phyloP scores from a whole-genome alignment of 495 filamentous ascomycete genomes.

The Xylaria scruposa region DNA sequence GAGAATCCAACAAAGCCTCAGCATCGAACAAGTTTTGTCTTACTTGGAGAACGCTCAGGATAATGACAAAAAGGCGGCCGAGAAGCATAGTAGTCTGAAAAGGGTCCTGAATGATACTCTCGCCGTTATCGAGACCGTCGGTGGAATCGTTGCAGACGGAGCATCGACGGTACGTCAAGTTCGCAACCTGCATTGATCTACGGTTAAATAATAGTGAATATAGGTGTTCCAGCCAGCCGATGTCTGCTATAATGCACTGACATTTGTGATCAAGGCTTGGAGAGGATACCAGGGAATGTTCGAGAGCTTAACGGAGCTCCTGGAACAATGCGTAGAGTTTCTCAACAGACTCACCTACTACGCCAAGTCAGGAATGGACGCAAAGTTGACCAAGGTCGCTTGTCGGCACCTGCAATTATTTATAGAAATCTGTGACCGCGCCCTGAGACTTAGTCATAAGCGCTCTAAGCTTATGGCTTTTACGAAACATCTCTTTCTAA shows the following conservation, averaged over 20 bases:
- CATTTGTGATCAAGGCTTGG: background rate
- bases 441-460: background rate
- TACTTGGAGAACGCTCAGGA: background rate
- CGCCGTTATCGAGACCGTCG: background rate
- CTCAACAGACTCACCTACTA: background rate
- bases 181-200: background rate
- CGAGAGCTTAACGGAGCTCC: background rate
- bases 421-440: background rate
- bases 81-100: background rate
- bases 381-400: background rate
- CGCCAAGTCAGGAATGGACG: background rate
- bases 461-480: background rate
- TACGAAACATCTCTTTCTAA: background rate
- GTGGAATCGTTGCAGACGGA: background rate
- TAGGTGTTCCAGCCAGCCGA: background rate
- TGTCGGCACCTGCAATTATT: background rate
- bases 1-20: background rate
- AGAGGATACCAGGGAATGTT: background rate
- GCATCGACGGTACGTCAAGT: background rate
- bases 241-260: background rate
- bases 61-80: background rate
- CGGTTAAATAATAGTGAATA: background rate
- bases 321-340: background rate
- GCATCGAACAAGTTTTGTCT: background rate
- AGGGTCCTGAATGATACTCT: background rate